These are phyloP conservation scores for Wallacemonas collosoma DNA, from an alignment of 208 protist genomes.

Conservation along the genomic window DNA sequence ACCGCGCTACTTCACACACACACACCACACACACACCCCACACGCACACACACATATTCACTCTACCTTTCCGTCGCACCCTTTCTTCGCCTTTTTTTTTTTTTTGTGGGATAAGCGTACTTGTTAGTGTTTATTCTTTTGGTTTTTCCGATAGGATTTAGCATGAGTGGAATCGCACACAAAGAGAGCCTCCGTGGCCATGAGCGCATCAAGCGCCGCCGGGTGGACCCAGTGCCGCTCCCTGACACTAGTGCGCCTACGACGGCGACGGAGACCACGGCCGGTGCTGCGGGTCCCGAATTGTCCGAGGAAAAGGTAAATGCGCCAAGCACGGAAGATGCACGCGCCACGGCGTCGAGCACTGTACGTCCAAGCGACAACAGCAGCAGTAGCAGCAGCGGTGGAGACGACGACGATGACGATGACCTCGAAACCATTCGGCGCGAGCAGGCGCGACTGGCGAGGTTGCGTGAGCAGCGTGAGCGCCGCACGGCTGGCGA, in stretches of 20 bases:
- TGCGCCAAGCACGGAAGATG: not conserved
- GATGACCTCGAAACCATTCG: conserved; percentile 55
- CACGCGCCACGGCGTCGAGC: not conserved
- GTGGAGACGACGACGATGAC: conserved; percentile 26
- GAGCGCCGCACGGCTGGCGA: conserved; percentile 23
- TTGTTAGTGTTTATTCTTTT: not conserved
- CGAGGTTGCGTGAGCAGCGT: conserved; percentile 41
- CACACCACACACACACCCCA: not conserved
- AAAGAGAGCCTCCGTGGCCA: conserved; percentile 69
- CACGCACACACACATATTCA: not conserved
- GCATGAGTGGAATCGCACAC: conserved; percentile 45
- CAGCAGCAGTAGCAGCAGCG: conserved; percentile 24
- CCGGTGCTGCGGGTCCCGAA: too few species aligned
- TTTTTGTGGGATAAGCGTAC: too few species aligned
- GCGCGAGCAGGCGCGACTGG: conserved; percentile 50
- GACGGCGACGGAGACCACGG: not conserved
- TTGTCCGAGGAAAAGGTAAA: not conserved
- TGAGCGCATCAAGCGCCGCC: conserved; percentile 60
- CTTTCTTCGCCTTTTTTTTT: too few species aligned
- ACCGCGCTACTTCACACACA: not conserved
- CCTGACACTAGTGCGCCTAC: not conserved
- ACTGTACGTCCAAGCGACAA: not conserved
- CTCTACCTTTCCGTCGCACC: too few species aligned
- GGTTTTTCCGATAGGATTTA: conserved; percentile 6
- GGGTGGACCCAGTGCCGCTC: conserved; percentile 22